A percentile compares a stretch with the other conserved stretches of the same genome.
phyloP scores from a whole-genome alignment of 805 yeast genomes.

The Metschnikowia koreensis region DNA sequence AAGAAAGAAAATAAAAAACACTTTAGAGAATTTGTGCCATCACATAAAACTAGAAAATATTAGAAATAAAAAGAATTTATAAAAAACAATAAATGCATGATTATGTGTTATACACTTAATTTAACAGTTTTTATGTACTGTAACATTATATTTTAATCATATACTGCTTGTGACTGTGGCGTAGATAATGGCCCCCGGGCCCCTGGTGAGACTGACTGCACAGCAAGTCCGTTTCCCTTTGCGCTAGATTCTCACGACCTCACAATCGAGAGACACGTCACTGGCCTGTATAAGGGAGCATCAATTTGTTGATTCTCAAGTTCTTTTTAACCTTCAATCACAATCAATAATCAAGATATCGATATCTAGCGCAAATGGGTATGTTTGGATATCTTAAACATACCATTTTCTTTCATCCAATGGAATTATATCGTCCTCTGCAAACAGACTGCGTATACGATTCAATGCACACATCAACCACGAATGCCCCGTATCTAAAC shows the following conservation, averaged over 20 bases:
- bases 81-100: no score
- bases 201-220: not conserved
- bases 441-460: not conserved
- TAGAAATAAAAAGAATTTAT: no score
- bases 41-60: no score
- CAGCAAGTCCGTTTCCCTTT: not conserved
- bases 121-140: no score
- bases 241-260: not conserved
- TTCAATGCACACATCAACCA: not conserved
- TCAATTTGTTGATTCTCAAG: not conserved
- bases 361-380: not conserved
- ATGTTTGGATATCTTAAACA: not conserved
- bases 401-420: no score
- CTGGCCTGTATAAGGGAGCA: conserved; percentile 3
- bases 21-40: no score
- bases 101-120: no score
- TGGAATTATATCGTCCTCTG: not conserved
- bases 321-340: not conserved
- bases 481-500: not conserved
- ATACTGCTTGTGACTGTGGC: no score
- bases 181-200: not conserved
- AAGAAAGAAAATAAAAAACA: no score
- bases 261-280: conserved; percentile 6
- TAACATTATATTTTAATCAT: no score
- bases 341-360: not conserved